Base-by-base conservation (phyloP, 106 monocot genomes). In the Allium fistulosum region DNA sequence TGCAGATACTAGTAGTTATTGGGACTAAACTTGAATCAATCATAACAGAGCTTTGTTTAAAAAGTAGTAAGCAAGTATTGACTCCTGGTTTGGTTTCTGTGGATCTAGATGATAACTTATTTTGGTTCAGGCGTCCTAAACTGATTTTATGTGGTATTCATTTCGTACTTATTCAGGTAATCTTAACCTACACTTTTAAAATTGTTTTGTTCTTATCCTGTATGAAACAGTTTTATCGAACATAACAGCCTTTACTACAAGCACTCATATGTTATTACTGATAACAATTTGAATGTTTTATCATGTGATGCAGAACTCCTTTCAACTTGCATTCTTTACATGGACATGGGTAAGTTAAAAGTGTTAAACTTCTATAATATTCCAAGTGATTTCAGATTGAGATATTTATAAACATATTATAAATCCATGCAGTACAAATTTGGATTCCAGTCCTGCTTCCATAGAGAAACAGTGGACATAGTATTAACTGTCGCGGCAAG, bases 101-200 rank as follows among this genome's bases (percentile, higher is more conserved):
- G 48, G 77, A 78, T 14, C 85, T 70, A 9, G 55, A 81, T 28
- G 74, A 75, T 68, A 55, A 72, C 15, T 69, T 71, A 12, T 81
- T 85, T 64, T 85, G 85, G 85, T 81, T 78, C 46, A 56, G 78
- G 26, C 64, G 61, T 17, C 77, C 80, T 15, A 61, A 63, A 47
- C 65, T 45, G 62, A 66, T 85, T 45, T 71, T 85, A 1, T 72
- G 71, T 65, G 71, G 68, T 67, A 78, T 85, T 26, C 78, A 81
- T 57, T 78, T 81, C 57, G 64, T 81, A 11, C 71, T 85, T 49
- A 71, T 81, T 26, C 85, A 85, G 85, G 85, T 81, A 76, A 66
- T 27, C 48, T 37, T 37, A 59, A 5, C 5, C 47, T 13, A 16
- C 3, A 37, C 46, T 14, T 15, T 28, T 48, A 64, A 62, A 46